Conservation (phyloP, 306 rosid genomes). For the Purshia tridentata region DNA sequence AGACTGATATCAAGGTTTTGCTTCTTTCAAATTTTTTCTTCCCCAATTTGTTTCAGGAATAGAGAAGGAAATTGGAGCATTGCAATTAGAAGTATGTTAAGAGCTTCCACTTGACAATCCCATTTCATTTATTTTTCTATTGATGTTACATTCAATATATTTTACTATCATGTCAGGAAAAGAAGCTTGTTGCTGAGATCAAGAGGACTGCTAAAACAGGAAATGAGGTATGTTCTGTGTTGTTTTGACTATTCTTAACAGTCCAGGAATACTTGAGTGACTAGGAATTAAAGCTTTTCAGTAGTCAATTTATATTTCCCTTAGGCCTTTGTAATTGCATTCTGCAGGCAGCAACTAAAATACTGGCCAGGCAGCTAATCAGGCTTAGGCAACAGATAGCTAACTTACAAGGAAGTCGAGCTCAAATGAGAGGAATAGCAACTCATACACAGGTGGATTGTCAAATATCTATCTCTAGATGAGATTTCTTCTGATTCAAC, state of each 20-base stretch:
- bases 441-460: constrained; percentile 88
- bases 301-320: constrained; percentile 7
- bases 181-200: constrained; percentile 88
- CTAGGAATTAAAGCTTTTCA: not conserved
- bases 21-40: constrained; percentile 4
- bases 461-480: constrained; percentile 6
- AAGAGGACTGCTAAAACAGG: constrained; percentile 98
- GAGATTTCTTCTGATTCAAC: not conserved
- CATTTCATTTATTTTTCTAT: not conserved
- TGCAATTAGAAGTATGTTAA: constrained; percentile 81
- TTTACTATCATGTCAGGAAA: constrained; percentile 59
- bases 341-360: constrained; percentile 81
- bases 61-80: constrained; percentile 91
- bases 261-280: not conserved
- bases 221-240: constrained; percentile 60
- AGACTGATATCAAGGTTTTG: not conserved
- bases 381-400: constrained; percentile 96
- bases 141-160: constrained; percentile 27
- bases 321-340: constrained; percentile 19
- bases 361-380: constrained; percentile 86
- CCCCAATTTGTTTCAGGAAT: constrained; percentile 50
- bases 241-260: not conserved
- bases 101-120: constrained; percentile 12
- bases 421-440: constrained; percentile 99
- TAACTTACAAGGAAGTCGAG: constrained; percentile 97